Evolutionary conservation across 2,329 filamentous ascomycete genomes (phyloP).

Genomic region (Fusarium sp.): DNA sequence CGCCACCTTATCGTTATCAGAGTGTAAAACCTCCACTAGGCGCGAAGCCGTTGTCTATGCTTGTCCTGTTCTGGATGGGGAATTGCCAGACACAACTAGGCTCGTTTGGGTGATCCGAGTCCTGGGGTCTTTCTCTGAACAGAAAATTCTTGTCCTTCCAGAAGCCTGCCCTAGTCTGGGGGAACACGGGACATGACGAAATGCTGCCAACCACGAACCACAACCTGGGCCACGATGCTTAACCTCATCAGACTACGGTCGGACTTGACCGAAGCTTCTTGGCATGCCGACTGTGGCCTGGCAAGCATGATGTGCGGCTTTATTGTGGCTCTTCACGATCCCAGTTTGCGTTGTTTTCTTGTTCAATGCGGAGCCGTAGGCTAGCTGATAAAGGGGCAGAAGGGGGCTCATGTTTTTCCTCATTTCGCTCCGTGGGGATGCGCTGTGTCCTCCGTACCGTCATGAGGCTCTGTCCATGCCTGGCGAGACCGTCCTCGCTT

Average conservation of each 20-base stretch:
- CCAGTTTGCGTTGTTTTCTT: constrained; percentile 42
- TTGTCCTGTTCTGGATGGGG: constrained; percentile 26
- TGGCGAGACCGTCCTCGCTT: constrained; percentile 28
- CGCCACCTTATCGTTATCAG: constrained; percentile 29
- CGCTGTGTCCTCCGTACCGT: constrained; percentile 8
- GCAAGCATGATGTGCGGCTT: constrained; percentile 39
- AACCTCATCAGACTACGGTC: constrained; percentile 41
- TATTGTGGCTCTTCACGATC: constrained; percentile 40
- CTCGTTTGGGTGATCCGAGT: constrained; percentile 22
- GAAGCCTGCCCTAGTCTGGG: constrained; percentile 47
- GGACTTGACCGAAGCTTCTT: constrained; percentile 47
- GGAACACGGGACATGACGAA: constrained; percentile 40
- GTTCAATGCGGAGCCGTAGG: constrained; percentile 36
- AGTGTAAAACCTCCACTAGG: constrained; percentile 35
- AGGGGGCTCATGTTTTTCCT: constrained; percentile 19
- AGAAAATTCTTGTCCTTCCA: constrained; percentile 48
- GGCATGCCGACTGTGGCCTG: constrained; percentile 48
- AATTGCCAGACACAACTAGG: constrained; percentile 35
- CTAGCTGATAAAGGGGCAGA: constrained; percentile 44
- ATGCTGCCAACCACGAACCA: constrained; percentile 32
- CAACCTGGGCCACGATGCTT: constrained; percentile 35
- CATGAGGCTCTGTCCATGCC: constrained; percentile 38
- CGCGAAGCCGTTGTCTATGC: constrained; percentile 35
- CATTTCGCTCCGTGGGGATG: constrained; percentile 37
- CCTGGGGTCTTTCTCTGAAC: constrained; percentile 20